Base-by-base conservation (phyloP, 441 rosid species). In the Erodium chrysanthum region DNA sequence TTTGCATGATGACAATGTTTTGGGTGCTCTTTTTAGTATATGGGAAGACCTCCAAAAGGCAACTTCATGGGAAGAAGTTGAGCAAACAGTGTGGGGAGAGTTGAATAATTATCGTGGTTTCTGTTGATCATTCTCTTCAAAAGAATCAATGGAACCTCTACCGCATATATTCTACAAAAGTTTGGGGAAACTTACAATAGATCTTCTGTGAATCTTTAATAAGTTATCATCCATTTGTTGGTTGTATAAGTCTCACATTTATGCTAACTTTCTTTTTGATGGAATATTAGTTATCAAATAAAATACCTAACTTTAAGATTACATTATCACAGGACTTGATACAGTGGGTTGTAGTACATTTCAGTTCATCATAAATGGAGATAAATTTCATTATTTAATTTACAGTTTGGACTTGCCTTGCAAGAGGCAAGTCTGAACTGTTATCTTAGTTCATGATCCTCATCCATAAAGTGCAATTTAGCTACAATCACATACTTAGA, bases 1-100 rank as follows among this genome's bases (percentile, higher is more conserved):
- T 56, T 78, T 91, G 76, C 91, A 91, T 66, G 90, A 94, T 4
- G 98, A 91, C 40, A 91, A 88, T 72, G 78, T 94, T 44, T 77
- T 94, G 84, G 97, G 96, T 15, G 86, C 97, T 18, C 82, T 94
- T 65, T 94, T 86, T 77, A 66, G 91, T 54, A 81, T 80, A 7
- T 89, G 97, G 97, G 84, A 83, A 68, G 91, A 88, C 68, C 92
- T 88, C 61, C 72, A 81, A 42, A 70, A 54, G 22, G 91, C 89
- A 0, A 75, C 83, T 40, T 82, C 96, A 63, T 91, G 96, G 99
- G 94, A 91, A 77, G 96, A 87, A 78, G 84, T 94, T 66, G 98
- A 91, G 81, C 78, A 68, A 50, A 71, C 79, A 0, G 96, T 88
- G 7, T 94, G 96, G 97, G 88, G 90, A 71, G 85, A 85, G 59